Evolutionary conservation across 805 yeast genomes (phyloP).

Genomic region (Metahyphopichia silvanorum): DNA sequence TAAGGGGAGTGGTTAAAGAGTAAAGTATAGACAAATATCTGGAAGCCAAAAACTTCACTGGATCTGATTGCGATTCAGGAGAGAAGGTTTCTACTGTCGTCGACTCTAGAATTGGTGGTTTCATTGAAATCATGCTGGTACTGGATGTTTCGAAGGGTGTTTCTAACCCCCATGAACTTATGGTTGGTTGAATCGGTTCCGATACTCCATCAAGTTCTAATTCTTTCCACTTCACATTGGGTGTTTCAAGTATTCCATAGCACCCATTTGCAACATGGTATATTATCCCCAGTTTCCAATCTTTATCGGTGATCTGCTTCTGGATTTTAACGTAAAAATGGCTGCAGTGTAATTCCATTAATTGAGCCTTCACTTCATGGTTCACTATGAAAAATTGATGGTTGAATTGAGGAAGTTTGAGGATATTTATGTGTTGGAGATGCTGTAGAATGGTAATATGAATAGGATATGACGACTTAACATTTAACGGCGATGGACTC

Average conservation of each 20-base stretch:
- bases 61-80: constrained; percentile 17
- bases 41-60: constrained; percentile 25
- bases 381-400: constrained; percentile 7
- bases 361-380: constrained; percentile 3
- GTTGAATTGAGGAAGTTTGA: constrained; percentile 1
- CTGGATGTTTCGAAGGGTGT: too few species aligned
- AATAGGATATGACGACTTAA: constrained; percentile 8
- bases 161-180: too few species aligned
- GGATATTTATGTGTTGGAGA: constrained; percentile 3
- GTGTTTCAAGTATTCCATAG: constrained; percentile 11
- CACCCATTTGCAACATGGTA: constrained; percentile 7
- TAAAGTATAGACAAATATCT: constrained; percentile 36
- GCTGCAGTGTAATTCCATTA: constrained; percentile 6
- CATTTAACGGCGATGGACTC: constrained; percentile 3
- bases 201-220: too few species aligned
- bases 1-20: constrained; percentile 37
- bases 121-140: neutral
- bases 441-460: constrained; percentile 11
- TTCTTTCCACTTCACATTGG: too few species aligned
- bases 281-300: constrained; percentile 9
- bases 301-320: constrained; percentile 9
- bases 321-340: constrained; percentile 13
- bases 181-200: too few species aligned
- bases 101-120: neutral
- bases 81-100: constrained; percentile 2